Evolutionary conservation across 2,329 filamentous ascomycete species (phyloP).

Genomic region (Monosporascus sp.): DNA sequence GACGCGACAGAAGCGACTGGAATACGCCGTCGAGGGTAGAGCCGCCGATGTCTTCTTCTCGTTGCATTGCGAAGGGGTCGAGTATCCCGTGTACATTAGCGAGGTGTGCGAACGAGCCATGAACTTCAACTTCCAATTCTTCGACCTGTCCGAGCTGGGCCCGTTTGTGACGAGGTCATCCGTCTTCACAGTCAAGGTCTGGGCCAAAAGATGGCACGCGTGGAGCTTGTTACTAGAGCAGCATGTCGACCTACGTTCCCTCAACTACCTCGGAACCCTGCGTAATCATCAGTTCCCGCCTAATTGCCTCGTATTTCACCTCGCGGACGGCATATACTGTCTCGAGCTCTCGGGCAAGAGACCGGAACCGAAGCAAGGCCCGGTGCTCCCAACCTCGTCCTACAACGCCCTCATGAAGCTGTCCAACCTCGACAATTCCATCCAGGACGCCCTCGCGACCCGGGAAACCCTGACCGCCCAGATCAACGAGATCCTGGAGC

Average conservation of each 20-base stretch:
- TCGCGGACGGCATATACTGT: conserved; percentile 81
- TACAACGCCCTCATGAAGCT: conserved; percentile 87
- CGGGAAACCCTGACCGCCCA: conserved; percentile 70
- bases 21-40: conserved; percentile 63
- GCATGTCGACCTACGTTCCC: conserved; percentile 60
- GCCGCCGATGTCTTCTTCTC: conserved; percentile 90
- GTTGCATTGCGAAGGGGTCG: conserved; percentile 61
- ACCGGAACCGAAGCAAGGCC: conserved; percentile 47
- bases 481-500: conserved; percentile 57
- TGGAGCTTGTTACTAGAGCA: conserved; percentile 67
- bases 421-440: conserved; percentile 81
- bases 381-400: conserved; percentile 61
- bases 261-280: conserved; percentile 75
- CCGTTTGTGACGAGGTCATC: conserved; percentile 62
- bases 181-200: conserved; percentile 64
- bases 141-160: conserved; percentile 64
- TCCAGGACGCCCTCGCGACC: conserved; percentile 81
- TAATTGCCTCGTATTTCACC: conserved; percentile 81
- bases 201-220: conserved; percentile 56
- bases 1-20: conserved; percentile 67
- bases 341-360: conserved; percentile 57
- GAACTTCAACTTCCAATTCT: conserved; percentile 85
- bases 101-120: conserved; percentile 75
- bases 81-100: conserved; percentile 83
- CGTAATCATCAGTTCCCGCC: conserved; percentile 66